Conservation (phyloP, 257 asterid genomes). For the Ophiorrhiza pumila region DNA sequence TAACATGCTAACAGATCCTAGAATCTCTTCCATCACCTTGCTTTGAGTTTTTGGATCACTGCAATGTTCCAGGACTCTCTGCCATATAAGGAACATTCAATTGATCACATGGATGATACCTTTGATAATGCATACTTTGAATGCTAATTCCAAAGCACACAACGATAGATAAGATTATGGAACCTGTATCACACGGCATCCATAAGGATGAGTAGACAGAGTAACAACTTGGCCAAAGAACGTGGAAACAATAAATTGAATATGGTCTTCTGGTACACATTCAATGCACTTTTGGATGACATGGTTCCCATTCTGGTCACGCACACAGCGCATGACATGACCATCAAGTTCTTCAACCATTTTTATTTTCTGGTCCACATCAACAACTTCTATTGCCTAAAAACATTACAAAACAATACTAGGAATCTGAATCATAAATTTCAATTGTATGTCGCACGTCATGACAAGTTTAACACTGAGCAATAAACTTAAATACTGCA, state of each 20-base stretch:
- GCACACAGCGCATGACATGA: conserved; percentile 90
- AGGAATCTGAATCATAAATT: neutral
- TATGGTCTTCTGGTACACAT: conserved; percentile 82
- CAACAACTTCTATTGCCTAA: conserved; percentile 94
- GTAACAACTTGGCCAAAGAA: conserved; percentile 88
- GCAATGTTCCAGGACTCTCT: conserved; percentile 92
- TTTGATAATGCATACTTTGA: neutral
- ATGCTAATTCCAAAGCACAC: neutral
- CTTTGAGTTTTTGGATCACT: conserved; percentile 64
- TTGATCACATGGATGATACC: neutral
- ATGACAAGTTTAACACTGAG: neutral
- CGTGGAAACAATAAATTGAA: conserved; percentile 71
- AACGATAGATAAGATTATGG: conserved; percentile 1
- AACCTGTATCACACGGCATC: conserved; percentile 97
- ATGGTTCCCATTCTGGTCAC: conserved; percentile 96
- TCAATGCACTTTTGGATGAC: conserved; percentile 95
- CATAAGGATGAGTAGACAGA: conserved; percentile 94
- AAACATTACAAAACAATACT: conserved; percentile 16
- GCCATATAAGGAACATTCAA: conserved; percentile 20
- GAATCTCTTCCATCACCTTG: conserved; percentile 88
- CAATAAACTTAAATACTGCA: neutral
- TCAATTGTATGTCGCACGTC: neutral
- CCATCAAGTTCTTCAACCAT: conserved; percentile 96
- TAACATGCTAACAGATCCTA: conserved; percentile 82
- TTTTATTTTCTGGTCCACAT: conserved; percentile 82